Conservation (phyloP, 2,329 filamentous ascomycete species). For the Beauveria sp. region DNA sequence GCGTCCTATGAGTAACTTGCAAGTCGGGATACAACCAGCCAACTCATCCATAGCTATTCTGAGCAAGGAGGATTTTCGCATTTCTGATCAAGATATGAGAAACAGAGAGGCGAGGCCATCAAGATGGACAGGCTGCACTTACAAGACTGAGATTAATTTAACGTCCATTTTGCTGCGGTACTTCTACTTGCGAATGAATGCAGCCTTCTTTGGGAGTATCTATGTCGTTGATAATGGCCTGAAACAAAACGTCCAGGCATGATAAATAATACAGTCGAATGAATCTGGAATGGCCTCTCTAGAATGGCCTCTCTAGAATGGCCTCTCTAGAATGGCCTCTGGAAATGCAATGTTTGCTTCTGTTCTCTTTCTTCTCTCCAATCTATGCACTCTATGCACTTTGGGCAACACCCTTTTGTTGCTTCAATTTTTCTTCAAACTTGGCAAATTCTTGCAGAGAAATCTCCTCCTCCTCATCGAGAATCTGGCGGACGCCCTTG, state of each 20-base stretch:
- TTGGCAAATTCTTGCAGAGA: conserved; percentile 82
- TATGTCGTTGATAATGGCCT: not conserved
- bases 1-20: no score
- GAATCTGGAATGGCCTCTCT: not conserved
- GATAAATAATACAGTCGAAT: not conserved
- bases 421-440: conserved; percentile 76
- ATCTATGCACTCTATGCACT: not conserved
- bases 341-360: not conserved
- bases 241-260: not conserved
- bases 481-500: conserved; percentile 79
- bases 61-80: no score
- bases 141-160: not conserved
- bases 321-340: not conserved
- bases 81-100: no score
- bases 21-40: no score
- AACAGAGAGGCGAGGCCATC: not conserved
- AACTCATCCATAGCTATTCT: no score
- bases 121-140: not conserved
- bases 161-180: not conserved
- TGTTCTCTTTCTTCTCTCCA: not conserved
- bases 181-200: not conserved
- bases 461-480: conserved; percentile 89
- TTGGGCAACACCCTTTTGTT: conserved; percentile 36
- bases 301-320: not conserved
- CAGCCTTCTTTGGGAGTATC: not conserved